Evolutionary conservation across 2,329 filamentous ascomycete genomes (phyloP).

Genomic region (Colletotrichum sp.): DNA sequence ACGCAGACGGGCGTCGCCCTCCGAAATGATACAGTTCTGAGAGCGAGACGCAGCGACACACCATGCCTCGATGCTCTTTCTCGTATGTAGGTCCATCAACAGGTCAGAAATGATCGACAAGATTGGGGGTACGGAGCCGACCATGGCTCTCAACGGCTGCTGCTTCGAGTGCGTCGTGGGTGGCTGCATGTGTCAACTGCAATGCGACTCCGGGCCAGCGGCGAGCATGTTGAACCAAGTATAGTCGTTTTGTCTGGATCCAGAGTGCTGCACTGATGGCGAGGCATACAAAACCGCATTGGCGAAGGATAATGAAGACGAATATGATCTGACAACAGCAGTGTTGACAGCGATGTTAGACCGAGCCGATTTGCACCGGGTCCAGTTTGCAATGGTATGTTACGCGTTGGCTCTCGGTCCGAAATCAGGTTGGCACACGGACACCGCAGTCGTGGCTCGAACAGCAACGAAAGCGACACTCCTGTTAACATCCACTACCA

Average conservation of each 20-base stretch:
- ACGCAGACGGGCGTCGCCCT: neutral
- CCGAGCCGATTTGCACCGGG: neutral
- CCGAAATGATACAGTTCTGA: neutral
- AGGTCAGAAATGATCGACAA: too few relatives aligned
- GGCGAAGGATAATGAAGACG: neutral
- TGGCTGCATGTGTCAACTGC: conserved; percentile 16
- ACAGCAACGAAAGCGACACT: neutral
- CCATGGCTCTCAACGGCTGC: neutral
- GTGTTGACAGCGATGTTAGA: neutral
- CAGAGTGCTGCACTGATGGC: neutral
- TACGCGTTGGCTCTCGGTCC: neutral
- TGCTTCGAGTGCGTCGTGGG: neutral
- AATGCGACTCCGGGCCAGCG: neutral
- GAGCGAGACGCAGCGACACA: neutral
- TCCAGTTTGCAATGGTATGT: neutral
- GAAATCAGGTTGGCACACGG: neutral
- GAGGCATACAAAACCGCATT: neutral
- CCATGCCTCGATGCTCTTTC: neutral
- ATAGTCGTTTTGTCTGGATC: neutral
- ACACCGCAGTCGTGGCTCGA: neutral
- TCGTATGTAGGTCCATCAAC: neutral
- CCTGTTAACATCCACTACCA: neutral
- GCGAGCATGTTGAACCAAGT: neutral
- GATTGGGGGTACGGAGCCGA: neutral
- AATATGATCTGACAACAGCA: neutral